Base-by-base conservation (phyloP, 352 stramenopile genomes). In the Globisporangium okanoganense region DNA sequence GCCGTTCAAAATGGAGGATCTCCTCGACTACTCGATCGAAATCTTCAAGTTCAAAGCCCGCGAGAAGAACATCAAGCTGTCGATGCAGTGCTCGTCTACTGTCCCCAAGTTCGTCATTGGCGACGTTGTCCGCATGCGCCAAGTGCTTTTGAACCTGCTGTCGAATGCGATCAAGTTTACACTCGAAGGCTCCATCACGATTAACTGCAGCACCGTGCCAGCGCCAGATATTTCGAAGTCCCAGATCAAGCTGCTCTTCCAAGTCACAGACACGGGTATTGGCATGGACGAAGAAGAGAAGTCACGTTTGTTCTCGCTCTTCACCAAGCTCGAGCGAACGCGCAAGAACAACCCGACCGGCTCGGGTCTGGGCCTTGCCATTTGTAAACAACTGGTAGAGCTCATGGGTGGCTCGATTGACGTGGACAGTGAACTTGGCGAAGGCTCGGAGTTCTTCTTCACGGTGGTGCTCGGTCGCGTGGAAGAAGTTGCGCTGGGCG, bases 91-190 rank as follows among this genome's bases (percentile, higher is more conserved):
- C 48, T 78, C 72, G 14, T 65, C 70, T 14, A 72, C 76, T n/a
- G 71, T 92, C 10, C 78, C 80, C 4, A 75, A 80, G 66, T 72
- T 68, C 25, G 65, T 84, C 13, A 73, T 84, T 55, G 82, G 86
- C 24, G 83, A 92, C 40, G 76, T 87, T 1, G 78, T 75, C 51
- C 73, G 83, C 13, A 61, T 91, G 35, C 79, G 82, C 1, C 83
- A 92, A 29, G 74, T 92, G n/a, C 29, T 92, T 14, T 56, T 87
- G 16, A 92, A 92, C 56, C 69, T 92, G 40, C 51, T 92, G 7
- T 88, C 77, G 13, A 92, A 92, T 40, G 76, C 80, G 14, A 89
- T 92, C 54, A 92, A 92, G 66, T 92, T 92, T 48, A 90, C 83
- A 22, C 79, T 85, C 40, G 59, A 84, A 27, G 82, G 83, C 31